These are phyloP conservation scores for Myrica gale DNA, from an alignment of 306 rosid species.

Conservation along the genomic window DNA sequence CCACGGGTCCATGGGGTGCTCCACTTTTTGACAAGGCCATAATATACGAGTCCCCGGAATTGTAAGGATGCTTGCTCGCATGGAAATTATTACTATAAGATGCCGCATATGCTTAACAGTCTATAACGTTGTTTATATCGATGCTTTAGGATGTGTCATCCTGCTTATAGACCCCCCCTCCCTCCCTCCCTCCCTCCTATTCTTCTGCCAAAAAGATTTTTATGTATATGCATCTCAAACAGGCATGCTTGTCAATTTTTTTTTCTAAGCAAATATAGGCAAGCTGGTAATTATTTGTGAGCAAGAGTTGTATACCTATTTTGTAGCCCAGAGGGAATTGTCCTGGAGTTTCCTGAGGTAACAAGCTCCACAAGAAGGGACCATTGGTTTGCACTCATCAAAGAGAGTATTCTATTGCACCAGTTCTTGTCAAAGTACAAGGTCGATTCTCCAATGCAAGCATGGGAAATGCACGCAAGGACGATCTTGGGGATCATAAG, in stretches of 20 bases:
- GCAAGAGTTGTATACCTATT: not conserved
- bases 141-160: not conserved
- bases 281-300: constrained; percentile 6
- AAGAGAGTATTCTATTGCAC: constrained; percentile 73
- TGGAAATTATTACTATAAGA: not conserved
- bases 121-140: not conserved
- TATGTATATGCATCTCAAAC: not conserved
- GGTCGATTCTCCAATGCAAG: constrained; percentile 42
- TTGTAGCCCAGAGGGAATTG: constrained; percentile 44
- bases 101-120: constrained; percentile 10
- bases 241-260: no score
- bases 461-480: constrained; percentile 89
- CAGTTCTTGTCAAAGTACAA: constrained; percentile 53
- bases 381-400: constrained; percentile 83
- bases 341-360: constrained; percentile 84
- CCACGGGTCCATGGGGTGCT: constrained; percentile 99
- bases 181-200: no score
- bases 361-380: constrained; percentile 93
- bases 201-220: no score
- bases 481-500: constrained; percentile 75
- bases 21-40: constrained; percentile 92
- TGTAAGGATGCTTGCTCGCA: constrained; percentile 47
- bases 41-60: constrained; percentile 54
- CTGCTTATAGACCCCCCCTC: not conserved
- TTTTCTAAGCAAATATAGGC: no score